Evolutionary conservation across 208 protist species (phyloP), one percentile per base, ranked within the genome.

Genomic region (Trypanosoma rangeli): DNA sequence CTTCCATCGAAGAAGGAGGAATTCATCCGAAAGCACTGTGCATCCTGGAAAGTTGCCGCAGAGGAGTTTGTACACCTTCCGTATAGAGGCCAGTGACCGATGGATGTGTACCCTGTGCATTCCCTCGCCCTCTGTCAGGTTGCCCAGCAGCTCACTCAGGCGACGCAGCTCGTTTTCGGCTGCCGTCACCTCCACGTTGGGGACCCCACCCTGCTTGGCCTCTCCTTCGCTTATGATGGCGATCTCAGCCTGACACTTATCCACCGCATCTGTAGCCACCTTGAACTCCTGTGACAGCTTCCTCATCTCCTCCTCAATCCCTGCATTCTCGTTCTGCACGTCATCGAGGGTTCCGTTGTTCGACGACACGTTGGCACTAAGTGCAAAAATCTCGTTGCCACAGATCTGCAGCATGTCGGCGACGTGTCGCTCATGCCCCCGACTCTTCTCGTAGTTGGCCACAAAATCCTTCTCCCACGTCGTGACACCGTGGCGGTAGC

Each of bases 401-500:
- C 64, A 69, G 5, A 9, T 35, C 29, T 62, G 26, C 7, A 61
- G 26, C 35, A 69, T 62, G 10, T 0, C 13, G 13, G 31, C 28
- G 35, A 39, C 16, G 49, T 64, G 57, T 18, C 44, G 56, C 44
- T 54, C 31, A 0, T 10, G 18, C 13, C 48, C 46, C 28, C 68
- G 28, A 20, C 44, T 0, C 15, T 53, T 20, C 24, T 73, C 52
- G 10, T 35, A 48, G 61, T 58, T 22, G 22, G 54, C 3, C 49
- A 70, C 24, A 46, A 73, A 73, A 0, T 58, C 18, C n/a, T 50
- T 61, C 22, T 78, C 70, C 57, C 67, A 64, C 31, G 55, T n/a
- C 29, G 12, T 64, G 12, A 71, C 72, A 29, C 82, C 79, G 39
- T 28, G 73, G 56, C 78, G 76, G 44, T 87, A 87, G 48, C 82